Base-by-base conservation (phyloP, 441 rosid species). In the Kokia cookei region DNA sequence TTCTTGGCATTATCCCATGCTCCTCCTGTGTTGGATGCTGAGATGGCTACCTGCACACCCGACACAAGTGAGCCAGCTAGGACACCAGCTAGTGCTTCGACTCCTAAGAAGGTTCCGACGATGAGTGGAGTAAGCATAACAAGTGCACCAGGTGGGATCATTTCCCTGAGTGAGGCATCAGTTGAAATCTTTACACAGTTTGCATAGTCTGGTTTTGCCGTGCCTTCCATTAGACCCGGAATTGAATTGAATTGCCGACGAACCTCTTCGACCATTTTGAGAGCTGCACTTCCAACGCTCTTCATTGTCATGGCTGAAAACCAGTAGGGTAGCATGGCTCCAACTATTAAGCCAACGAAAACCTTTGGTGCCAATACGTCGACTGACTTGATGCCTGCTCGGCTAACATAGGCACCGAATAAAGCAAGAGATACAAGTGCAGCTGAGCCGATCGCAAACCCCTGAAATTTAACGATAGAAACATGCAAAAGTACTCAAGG, bases 1-100 rank as follows among this genome's bases (percentile, higher is more conserved):
- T 90, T 90, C 82, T 88, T 88, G 69, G 94, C 91, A 26, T 88
- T 90, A 76, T 90, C 91, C 90, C 91, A 87, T 0, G 94, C 92
- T 8, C 92, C 94, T 47, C 92, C 94, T 29, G 94, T 88, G 90
- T 90, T 90, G 2, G 94, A 90, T 43, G 94, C 91, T n/a, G 94
- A 90, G 26, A 90, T 90, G 45, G 94, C 94, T 69, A 84, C 86
- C 88, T 88, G 94, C 22, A 90, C 94, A 69, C 92, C 92, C 0
- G 92, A 90, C 27, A 88, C 87, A 22, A 90, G 94, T 0, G 92
- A 83, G 15, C 94, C 92, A 0, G 91, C 94, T 0, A 90, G 94
- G 48, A 90, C 92, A 61, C 94, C 89, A 24, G 94, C 84, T 1
- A 90, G 91, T 51, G 92, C 88, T 82, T 90, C 88, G 6, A 88